A percentile compares a stretch with the other conserved stretches of the same genome.
These are phyloP conservation scores for Brassica nigra DNA, from an alignment of 345 rosid genomes.

Conservation along the genomic window DNA sequence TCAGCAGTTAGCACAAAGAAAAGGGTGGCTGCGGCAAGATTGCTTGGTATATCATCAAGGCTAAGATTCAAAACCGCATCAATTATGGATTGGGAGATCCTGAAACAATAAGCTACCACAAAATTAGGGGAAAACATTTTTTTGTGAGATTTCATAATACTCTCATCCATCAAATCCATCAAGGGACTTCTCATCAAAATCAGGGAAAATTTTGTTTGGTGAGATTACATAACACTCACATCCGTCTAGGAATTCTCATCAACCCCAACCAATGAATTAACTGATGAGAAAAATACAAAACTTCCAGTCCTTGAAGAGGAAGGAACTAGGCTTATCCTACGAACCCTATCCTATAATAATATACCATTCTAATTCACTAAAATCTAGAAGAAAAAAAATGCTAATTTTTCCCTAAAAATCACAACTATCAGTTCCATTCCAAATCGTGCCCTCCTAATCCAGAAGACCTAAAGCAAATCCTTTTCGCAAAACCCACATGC, in stretches of 20 bases:
- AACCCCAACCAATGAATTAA: background rate
- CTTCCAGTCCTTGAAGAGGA: background rate
- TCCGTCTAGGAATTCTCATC: background rate
- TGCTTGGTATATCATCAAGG: conserved; percentile 77
- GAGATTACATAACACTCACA: no score
- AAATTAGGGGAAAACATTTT: background rate
- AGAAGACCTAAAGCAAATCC: no score
- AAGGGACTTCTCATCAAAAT: no score
- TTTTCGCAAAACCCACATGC: no score
- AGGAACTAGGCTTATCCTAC: no score
- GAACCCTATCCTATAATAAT: background rate
- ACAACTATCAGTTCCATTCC: conserved; percentile 3
- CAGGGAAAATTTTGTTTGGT: no score
- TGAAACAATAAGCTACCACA: conserved; percentile 42
- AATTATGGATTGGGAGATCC: conserved; percentile 71
- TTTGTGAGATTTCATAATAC: no score
- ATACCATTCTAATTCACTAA: background rate
- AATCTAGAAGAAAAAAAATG: conserved; percentile 7
- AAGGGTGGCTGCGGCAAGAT: conserved; percentile 82
- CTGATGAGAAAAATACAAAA: background rate
- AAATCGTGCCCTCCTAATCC: background rate
- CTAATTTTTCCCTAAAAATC: background rate
- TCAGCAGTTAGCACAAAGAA: conserved; percentile 76
- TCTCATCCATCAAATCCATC: no score
- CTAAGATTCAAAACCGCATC: conserved; percentile 79